Evolutionary conservation across 2,329 filamentous ascomycete genomes (phyloP).

Genomic region (Claviceps spartinae): DNA sequence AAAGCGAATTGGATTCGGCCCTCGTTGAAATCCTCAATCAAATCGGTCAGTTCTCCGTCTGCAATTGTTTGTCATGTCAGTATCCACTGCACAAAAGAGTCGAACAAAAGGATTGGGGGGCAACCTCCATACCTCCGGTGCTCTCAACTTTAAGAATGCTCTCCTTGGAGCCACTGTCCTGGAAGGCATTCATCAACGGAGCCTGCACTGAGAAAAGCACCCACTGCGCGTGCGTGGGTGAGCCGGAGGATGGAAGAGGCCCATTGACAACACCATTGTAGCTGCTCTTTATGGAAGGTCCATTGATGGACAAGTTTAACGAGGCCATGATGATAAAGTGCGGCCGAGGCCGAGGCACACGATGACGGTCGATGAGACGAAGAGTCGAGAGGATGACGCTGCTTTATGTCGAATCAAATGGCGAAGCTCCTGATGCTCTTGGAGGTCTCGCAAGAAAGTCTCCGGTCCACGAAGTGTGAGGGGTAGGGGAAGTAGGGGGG

Average conservation of each 20-base stretch:
- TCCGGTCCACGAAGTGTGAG: too few species aligned
- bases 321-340: constrained; percentile 49
- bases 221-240: constrained; percentile 82
- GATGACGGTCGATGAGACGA: not conserved
- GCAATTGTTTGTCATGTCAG: constrained; percentile 11
- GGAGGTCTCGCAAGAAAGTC: too few species aligned
- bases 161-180: constrained; percentile 74
- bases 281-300: constrained; percentile 73
- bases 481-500: too few species aligned
- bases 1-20: constrained; percentile 95
- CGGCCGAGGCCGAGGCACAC: not conserved
- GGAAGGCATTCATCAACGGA: constrained; percentile 84
- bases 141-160: constrained; percentile 89
- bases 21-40: constrained; percentile 93
- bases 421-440: not conserved
- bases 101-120: not conserved
- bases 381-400: not conserved
- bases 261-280: constrained; percentile 47
- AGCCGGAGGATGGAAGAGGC: constrained; percentile 39
- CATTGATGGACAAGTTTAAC: constrained; percentile 66
- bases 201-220: constrained; percentile 87
- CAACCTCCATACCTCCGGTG: constrained; percentile 54
- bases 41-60: constrained; percentile 84
- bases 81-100: not conserved
- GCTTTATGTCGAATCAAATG: not conserved